Evolutionary conservation across 768 basidiomycete species (phyloP), one percentile per base, ranked within the genome.

Genomic region (Lentinula edodes): DNA sequence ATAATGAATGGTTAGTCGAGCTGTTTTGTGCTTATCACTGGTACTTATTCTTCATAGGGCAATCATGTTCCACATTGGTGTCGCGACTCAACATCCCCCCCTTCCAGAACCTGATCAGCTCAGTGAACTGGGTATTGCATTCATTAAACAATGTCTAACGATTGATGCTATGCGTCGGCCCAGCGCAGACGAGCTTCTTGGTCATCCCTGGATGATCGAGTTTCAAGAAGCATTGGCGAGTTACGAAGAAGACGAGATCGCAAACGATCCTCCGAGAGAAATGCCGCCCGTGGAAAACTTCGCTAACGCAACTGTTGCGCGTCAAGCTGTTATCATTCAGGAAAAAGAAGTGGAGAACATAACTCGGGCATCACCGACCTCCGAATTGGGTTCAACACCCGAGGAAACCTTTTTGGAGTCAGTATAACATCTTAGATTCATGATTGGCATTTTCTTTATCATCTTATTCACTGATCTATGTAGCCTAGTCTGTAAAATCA

Each of bases 41-140:
- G 52, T n/a, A 58, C 45, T 61, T 6, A 61, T 60, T 52, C 35
- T 64, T 57, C 23, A 2, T 67, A 96, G 95, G 95, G 95, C 96
- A n/a, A 96, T 98, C 75, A 98, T 98, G 96, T 98, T 96, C 80
- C 95, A 96, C 70, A 97, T 98, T 61, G 96, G 96, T 50, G 93
- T 97, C 50, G 91, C 95, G 6, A 96, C 94, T 3, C 91, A 98
- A 67, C 94, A 97, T 68, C 97, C 97, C 16, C 95, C 95, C 7
- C 76, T 99, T 13, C 97, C 97, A 3, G 95, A 98, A 66, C 83
- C 91, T 7, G 87, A 86, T 53, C 92, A 98, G 74, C 85, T 98
- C 34, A 90, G 92, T 68, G 87, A 88, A 43, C 71, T 89, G 39
- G 97, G 97, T 23, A 94, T 98, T 71, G 88, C 87, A 72, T 98